Evolutionary conservation across 2,329 filamentous ascomycete species (phyloP).

Genomic region (Coniella vitis): DNA sequence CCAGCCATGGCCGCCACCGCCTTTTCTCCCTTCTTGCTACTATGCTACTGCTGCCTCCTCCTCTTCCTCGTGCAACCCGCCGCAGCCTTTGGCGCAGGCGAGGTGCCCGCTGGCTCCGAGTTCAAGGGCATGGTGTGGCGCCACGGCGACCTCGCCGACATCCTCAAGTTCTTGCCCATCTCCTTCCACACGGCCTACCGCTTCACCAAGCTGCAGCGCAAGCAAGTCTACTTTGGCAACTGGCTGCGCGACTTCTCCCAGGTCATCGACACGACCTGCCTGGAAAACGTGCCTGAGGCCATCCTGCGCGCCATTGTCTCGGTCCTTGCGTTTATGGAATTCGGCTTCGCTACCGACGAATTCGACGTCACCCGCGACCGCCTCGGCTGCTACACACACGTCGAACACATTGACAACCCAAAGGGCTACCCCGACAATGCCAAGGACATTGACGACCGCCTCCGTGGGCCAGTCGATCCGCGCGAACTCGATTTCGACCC

Average conservation of each 20-base stretch:
- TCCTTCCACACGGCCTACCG: constrained; percentile 31
- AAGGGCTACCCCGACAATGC: constrained; percentile 26
- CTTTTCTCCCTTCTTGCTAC: neutral
- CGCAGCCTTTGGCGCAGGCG: constrained; percentile 32
- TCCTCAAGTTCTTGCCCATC: constrained; percentile 29
- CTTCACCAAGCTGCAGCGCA: constrained; percentile 32
- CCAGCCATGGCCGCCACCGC: constrained; percentile 6
- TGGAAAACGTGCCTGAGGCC: constrained; percentile 45
- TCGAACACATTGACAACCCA: constrained; percentile 48
- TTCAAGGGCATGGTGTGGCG: constrained; percentile 36
- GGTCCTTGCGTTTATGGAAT: constrained; percentile 48
- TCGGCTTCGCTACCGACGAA: constrained; percentile 49
- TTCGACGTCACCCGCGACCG: constrained; percentile 49
- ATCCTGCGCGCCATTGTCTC: constrained; percentile 48
- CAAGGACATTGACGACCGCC: constrained; percentile 22
- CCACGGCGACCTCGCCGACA: constrained; percentile 33
- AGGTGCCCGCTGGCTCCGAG: constrained; percentile 29
- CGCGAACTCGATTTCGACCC: constrained; percentile 25
- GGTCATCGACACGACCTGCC: constrained; percentile 47
- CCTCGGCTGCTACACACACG: constrained; percentile 41
- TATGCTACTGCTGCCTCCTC: constrained; percentile 3
- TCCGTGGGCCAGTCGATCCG: constrained; percentile 24
- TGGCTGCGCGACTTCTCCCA: constrained; percentile 41
- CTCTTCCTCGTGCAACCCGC: constrained; percentile 25
- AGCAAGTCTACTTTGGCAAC: constrained; percentile 27